Evolutionary conservation across 1,139 yeast genomes (phyloP).

Genomic region (Wickerhamiella infanticola): DNA sequence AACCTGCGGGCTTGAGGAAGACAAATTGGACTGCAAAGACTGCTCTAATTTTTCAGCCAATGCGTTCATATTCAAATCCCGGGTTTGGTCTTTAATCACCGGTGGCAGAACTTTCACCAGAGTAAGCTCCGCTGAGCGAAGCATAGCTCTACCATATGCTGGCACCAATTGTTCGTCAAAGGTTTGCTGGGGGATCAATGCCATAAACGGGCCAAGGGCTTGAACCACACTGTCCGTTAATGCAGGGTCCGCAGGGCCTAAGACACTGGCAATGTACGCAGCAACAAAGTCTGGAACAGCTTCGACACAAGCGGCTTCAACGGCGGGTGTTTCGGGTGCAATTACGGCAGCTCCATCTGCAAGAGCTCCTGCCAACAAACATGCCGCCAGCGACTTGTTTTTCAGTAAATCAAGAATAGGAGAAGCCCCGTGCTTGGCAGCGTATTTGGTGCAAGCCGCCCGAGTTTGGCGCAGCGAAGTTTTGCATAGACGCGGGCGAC

Average conservation of each 20-base stretch:
- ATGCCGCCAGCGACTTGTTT: neutral
- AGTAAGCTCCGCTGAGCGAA: slow-evolving; percentile 69
- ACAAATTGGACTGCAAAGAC: slow-evolving; percentile 41
- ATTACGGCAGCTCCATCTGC: neutral
- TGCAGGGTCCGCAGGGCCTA: neutral
- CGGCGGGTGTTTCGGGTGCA: neutral
- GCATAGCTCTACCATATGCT: slow-evolving; percentile 53
- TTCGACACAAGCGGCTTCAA: neutral
- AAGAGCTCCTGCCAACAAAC: neutral
- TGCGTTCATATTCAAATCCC: slow-evolving; percentile 26
- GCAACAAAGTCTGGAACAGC: neutral
- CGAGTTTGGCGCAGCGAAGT: neutral
- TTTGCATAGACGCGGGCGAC: neutral
- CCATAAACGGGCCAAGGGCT: slow-evolving; percentile 18
- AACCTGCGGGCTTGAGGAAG: slow-evolving; percentile 54
- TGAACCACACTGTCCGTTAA: neutral
- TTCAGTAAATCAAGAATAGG: neutral
- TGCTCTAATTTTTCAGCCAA: slow-evolving; percentile 42
- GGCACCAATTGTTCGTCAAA: slow-evolving; percentile 37
- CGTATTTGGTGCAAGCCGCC: neutral
- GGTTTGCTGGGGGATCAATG: slow-evolving; percentile 30
- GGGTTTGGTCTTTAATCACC: slow-evolving; percentile 25
- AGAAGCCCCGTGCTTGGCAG: neutral
- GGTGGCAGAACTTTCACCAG: slow-evolving; percentile 39
- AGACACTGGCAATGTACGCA: neutral